Evolutionary conservation across 2,329 filamentous ascomycete species (phyloP).

Genomic region (Claviceps maximensis): DNA sequence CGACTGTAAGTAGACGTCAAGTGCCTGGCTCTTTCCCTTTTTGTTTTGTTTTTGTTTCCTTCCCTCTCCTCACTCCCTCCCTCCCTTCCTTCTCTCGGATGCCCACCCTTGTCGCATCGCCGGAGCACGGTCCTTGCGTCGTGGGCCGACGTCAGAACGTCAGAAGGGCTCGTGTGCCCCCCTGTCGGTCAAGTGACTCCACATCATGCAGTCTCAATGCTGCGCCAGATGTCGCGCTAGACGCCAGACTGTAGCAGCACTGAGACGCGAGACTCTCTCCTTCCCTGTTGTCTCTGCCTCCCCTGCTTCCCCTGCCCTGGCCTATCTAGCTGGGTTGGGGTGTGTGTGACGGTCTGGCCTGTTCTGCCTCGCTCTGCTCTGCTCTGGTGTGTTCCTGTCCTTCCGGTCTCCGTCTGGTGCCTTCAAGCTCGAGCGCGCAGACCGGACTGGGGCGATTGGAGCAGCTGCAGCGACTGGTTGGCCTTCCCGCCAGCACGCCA

Average conservation of each 20-base stretch:
- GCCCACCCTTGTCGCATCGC: not conserved
- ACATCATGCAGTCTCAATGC: conserved; percentile 17
- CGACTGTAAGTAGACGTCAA: conserved; percentile 21
- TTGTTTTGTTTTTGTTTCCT: too few species aligned
- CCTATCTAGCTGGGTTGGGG: conserved; percentile 8
- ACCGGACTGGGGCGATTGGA: not conserved
- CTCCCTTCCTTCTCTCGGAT: conserved; percentile 1
- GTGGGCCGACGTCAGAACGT: conserved; percentile 22
- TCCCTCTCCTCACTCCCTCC: too few species aligned
- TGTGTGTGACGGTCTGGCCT: too few species aligned
- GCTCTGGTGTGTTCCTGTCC: not conserved
- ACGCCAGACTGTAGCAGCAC: too few species aligned
- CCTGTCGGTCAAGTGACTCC: conserved; percentile 7
- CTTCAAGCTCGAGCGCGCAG: not conserved
- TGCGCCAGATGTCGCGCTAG: conserved; percentile 8
- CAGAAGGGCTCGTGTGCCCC: conserved; percentile 26
- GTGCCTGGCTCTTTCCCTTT: conserved; percentile 3
- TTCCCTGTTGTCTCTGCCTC: too few species aligned
- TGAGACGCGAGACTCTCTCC: too few species aligned
- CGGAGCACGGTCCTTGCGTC: conserved; percentile 1
- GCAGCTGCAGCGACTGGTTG: not conserved
- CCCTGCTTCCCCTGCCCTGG: conserved; percentile 9
- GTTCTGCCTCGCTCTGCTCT: not conserved
- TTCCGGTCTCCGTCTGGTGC: too few species aligned
- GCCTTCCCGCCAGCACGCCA: too few species aligned